phyloP scores from a whole-genome alignment of 345 rosid species.

The Durio zibethinus region DNA sequence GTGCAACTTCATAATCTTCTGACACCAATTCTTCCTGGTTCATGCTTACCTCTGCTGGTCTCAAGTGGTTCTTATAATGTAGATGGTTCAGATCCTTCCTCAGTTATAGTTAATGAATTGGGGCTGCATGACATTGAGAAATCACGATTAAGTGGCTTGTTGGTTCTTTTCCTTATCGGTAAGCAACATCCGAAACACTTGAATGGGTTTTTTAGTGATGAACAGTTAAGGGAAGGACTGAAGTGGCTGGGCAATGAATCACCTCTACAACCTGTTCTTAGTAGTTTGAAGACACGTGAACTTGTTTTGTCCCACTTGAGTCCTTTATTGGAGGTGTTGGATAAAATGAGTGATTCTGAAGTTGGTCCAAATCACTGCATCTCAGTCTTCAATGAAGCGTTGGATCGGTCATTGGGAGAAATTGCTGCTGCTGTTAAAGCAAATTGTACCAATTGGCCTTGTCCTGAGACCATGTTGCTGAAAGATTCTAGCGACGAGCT shows the following conservation, averaged over 20 bases:
- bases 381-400: slow-evolving; percentile 72
- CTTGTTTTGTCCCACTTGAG: slow-evolving; percentile 55
- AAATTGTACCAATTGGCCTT: slow-evolving; percentile 70
- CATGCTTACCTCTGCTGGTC: slow-evolving; percentile 76
- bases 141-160: slow-evolving; percentile 53
- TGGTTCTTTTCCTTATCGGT: slow-evolving; percentile 54
- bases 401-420: slow-evolving; percentile 51
- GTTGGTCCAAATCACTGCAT: slow-evolving; percentile 62
- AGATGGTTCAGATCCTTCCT: slow-evolving; percentile 39
- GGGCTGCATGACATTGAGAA: slow-evolving; percentile 65
- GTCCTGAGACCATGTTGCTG: slow-evolving; percentile 62
- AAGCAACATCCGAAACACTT: slow-evolving; percentile 30
- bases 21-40: slow-evolving; percentile 55
- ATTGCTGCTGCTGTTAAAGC: slow-evolving; percentile 57
- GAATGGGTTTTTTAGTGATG: slow-evolving; percentile 68
- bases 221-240: slow-evolving; percentile 63
- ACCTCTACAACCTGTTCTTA: slow-evolving; percentile 67
- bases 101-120: slow-evolving; percentile 40
- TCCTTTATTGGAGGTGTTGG: slow-evolving; percentile 47
- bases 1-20: slow-evolving; percentile 53
- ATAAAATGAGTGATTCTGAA: slow-evolving; percentile 39
- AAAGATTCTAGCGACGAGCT: slow-evolving; percentile 38
- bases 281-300: slow-evolving; percentile 45
- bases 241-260: slow-evolving; percentile 79
- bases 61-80: slow-evolving; percentile 43